Conservation (phyloP, 371 early-diverging fungal genomes). For the Funneliformis caledonium region DNA sequence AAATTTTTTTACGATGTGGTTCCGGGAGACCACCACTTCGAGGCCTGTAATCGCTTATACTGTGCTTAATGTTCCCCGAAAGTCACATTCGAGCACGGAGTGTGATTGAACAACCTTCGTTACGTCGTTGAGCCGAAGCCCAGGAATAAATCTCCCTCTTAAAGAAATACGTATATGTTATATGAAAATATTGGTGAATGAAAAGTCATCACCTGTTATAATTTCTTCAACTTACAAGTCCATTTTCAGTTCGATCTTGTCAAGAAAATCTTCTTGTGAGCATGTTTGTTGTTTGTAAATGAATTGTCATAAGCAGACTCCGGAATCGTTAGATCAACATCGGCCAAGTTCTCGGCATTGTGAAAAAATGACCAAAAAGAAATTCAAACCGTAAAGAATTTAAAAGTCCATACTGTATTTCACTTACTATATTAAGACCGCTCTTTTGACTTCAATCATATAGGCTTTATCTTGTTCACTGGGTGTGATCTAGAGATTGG, state of each 20-base stretch:
- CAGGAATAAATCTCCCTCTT: slow-evolving; percentile 36
- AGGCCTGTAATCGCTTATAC: slow-evolving; percentile 37
- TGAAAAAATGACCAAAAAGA: slow-evolving; percentile 15
- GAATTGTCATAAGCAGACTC: slow-evolving; percentile 37
- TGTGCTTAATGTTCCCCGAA: slow-evolving; percentile 34
- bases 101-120: slow-evolving; percentile 29
- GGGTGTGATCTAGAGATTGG: neutral
- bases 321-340: slow-evolving; percentile 30
- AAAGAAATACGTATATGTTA: slow-evolving; percentile 12
- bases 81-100: slow-evolving; percentile 41
- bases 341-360: slow-evolving; percentile 35
- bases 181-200: neutral
- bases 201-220: neutral
- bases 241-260: slow-evolving; percentile 34
- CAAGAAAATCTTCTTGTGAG: slow-evolving; percentile 35
- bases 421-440: slow-evolving; percentile 19
- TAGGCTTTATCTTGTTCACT: slow-evolving; percentile 7
- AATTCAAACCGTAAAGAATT: neutral
- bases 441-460: slow-evolving; percentile 4
- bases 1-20: slow-evolving; percentile 36
- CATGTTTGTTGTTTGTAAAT: slow-evolving; percentile 40
- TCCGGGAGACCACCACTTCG: slow-evolving; percentile 40
- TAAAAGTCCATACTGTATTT: slow-evolving; percentile 27
- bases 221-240: slow-evolving; percentile 34
- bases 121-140: slow-evolving; percentile 38